Percentiles rank a stretch among this genome's conserved stretches.
These are phyloP conservation scores for Oryza brachyantha DNA, from an alignment of 176 grass and related monocot species.

Conservation along the genomic window DNA sequence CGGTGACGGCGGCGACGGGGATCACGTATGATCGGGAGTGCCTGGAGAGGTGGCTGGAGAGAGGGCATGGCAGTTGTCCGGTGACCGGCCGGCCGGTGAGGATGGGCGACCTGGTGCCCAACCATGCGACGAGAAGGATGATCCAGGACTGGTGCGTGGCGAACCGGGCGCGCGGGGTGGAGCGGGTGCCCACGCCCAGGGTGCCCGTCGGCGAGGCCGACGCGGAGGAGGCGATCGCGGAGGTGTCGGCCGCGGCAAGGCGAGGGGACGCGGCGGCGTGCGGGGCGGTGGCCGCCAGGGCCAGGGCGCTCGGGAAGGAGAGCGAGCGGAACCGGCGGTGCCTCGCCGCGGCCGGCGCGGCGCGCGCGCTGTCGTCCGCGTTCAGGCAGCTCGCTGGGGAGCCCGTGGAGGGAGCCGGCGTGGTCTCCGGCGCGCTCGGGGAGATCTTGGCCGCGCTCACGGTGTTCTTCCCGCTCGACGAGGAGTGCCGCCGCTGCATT, in stretches of 20 bases:
- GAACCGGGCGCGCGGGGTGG: slow-evolving; percentile 42
- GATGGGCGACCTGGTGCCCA: slow-evolving; percentile 59
- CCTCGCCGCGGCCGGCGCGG: slow-evolving; percentile 31
- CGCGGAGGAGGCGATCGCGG: slow-evolving; percentile 36
- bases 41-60: slow-evolving; percentile 75
- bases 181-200: slow-evolving; percentile 67
- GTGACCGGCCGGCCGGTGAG: slow-evolving; percentile 49
- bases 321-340: slow-evolving; percentile 61
- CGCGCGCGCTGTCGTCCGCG: slow-evolving; percentile 14
- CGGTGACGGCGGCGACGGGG: slow-evolving; percentile 71
- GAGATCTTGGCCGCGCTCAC: slow-evolving; percentile 48
- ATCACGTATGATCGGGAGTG: slow-evolving; percentile 80
- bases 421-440: slow-evolving; percentile 8
- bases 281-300: slow-evolving; percentile 18
- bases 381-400: slow-evolving; percentile 41
- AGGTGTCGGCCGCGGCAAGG: slow-evolving; percentile 15
- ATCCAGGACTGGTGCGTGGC: slow-evolving; percentile 93
- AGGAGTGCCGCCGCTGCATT: slow-evolving; percentile 41
- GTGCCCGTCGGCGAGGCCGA: slow-evolving; percentile 44
- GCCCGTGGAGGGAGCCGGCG: not conserved
- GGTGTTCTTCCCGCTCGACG: slow-evolving; percentile 68
- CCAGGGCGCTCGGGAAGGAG: slow-evolving; percentile 57
- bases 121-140: slow-evolving; percentile 66
- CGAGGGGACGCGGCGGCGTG: slow-evolving; percentile 33
- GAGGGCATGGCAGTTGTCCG: slow-evolving; percentile 52